Base-by-base conservation (phyloP, 2,329 filamentous ascomycete species). In the Colletotrichum euphorbiae region DNA sequence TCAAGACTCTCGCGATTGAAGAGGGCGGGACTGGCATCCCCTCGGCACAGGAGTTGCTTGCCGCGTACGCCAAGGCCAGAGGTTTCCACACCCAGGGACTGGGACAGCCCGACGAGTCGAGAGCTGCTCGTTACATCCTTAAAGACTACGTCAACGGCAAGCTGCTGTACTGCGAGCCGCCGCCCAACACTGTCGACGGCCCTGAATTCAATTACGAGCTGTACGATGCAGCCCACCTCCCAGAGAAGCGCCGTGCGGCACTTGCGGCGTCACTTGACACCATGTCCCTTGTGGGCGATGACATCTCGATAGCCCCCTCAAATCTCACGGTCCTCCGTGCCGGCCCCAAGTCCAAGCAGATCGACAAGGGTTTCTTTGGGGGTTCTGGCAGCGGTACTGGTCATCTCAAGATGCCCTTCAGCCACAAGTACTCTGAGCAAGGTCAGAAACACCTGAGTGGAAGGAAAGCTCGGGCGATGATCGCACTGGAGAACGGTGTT, bases 61-160 rank as follows among this genome's bases (percentile, higher is more conserved):
- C 89, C 31, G 91, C 95, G 3, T 98, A 98, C 75, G 96, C 96
- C 40, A 89, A 87, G 62, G 96, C 96, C 15, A 86, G 97, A 77
- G 96, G 96, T 11, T 99, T 97, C 82, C 90, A 92, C 66, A 98
- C 94, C 5, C 90, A 92, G 61, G 96, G 96, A 75, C 87, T 93
- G 38, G 95, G 96, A 8, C 92, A 96, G 76, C 95, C 96, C 0
- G 96, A 99, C 75, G 94, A 97, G 82, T 97, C 94, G 1, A 88
- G 96, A 73, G 96, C 96, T 6, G 94, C 95, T 4, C 88, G 96
- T 60, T 92, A 93, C 73, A 86, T 99, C 15, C 87, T 99, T 28
- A 99, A 99, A 78, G 96, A 99, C 81, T 99, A 98, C 75, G 96
- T 99, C 73, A 97, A 91, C 77, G 96, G 96, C 70, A 98, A 98